Base-by-base conservation (phyloP, 2,329 filamentous ascomycete species). In the Cladophialophora carrionii region DNA sequence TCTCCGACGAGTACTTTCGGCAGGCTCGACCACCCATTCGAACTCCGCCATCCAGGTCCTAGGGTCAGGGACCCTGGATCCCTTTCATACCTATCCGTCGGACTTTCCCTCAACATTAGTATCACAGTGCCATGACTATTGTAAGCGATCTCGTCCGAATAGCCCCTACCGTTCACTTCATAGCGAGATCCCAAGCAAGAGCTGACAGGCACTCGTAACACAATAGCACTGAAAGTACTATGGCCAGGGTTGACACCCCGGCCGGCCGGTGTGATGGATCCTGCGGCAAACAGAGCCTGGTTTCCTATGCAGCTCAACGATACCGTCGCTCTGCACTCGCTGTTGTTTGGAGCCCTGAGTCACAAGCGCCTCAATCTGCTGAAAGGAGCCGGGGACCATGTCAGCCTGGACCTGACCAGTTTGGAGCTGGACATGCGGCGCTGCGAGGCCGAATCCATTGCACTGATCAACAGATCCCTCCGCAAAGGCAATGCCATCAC, bases 341-440 rank as follows among this genome's bases (percentile, higher is more conserved):
- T 61, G 10, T 34, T 61, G 34, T 61, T 61, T 52, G 59, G 59
- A 29, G 49, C 59, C 2, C 59, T 61, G 17, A 61, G 59, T 24
- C 59, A 61, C 51, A 55, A 55, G 51, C 51, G 59, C n/a, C 51
- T 61, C 3, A 54, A 55, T 41, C 17, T 61, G 12, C 31, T 61
- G n/a, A 55, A 31, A 34, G 52, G 52, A 10, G 31, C 49, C 3
- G 51, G 26, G n/a, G 10, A 24, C 20, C 32, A 48, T 10, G 51
- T 43, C 24, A 34, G 54, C 20, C 49, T 53, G 12, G 49, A 43
- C 10, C 20, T 54, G 8, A 29, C 22, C 8, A 24, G n/a, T 8
- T 29, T 61, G 51, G 59, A 61, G 34, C 22, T 31, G 49, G 59
- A 61, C 29, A 54, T 61, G 59, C 49, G 59, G 37, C 59, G 59